These are phyloP conservation scores for Podaxis carcinomalis DNA, from an alignment of 768 basidiomycete genomes.

Conservation along the genomic window DNA sequence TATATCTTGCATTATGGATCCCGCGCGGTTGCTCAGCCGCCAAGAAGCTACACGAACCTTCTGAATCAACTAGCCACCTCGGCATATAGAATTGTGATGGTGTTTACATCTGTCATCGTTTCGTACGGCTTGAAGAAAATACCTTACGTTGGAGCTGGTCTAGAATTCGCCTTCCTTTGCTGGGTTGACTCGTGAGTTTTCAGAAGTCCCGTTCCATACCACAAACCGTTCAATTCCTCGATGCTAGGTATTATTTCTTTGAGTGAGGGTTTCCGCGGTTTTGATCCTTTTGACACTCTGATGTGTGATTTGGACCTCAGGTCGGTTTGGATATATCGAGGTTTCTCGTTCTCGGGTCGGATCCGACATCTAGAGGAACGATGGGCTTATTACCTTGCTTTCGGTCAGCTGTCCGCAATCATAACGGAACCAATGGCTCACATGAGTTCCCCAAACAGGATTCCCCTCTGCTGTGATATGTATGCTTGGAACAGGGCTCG, in stretches of 20 bases:
- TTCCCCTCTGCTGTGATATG: slow-evolving; percentile 71
- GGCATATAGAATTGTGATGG: slow-evolving; percentile 80
- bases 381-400: slow-evolving; percentile 87
- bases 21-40: slow-evolving; percentile 45
- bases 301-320: slow-evolving; percentile 29
- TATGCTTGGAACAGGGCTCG: slow-evolving; percentile 67
- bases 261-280: slow-evolving; percentile 48
- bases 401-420: slow-evolving; percentile 43
- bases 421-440: neutral
- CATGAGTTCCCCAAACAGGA: slow-evolving; percentile 35
- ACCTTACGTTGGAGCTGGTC: slow-evolving; percentile 58
- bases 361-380: slow-evolving; percentile 79
- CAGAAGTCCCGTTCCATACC: neutral
- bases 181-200: slow-evolving; percentile 82
- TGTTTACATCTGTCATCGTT: slow-evolving; percentile 67
- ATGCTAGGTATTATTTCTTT: slow-evolving; percentile 81
- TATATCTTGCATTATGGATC: slow-evolving; percentile 70
- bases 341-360: slow-evolving; percentile 61
- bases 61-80: slow-evolving; percentile 74
- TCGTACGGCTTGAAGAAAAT: slow-evolving; percentile 61
- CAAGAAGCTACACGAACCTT: slow-evolving; percentile 64
- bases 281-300: neutral
- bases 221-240: neutral
- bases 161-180: slow-evolving; percentile 72
- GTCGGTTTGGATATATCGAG: slow-evolving; percentile 76